A percentile compares a stretch with the other conserved stretches of the same genome.
These are phyloP conservation scores for Talaromyces adpressus DNA, from an alignment of 495 filamentous ascomycete species.

Conservation along the genomic window DNA sequence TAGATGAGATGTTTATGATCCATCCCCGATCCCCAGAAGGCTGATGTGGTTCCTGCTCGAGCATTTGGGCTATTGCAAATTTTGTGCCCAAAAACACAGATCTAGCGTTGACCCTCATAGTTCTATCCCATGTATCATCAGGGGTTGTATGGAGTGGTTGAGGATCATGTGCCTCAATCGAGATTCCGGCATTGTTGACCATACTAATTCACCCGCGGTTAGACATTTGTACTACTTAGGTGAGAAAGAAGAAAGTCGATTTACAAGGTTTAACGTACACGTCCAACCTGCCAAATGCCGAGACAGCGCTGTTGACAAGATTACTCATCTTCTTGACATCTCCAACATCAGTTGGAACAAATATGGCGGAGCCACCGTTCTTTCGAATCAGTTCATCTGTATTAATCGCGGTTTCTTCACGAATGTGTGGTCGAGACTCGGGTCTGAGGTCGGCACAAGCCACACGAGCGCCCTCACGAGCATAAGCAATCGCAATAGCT, in stretches of 20 bases:
- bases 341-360: constrained; percentile 40
- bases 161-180: constrained; percentile 15
- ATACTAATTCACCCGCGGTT: constrained; percentile 22
- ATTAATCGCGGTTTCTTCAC: constrained; percentile 21
- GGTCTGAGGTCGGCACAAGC: constrained; percentile 43
- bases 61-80: constrained; percentile 44
- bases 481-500: constrained; percentile 47
- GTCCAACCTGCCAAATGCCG: constrained; percentile 39
- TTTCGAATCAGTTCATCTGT: constrained; percentile 37
- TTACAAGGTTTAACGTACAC: constrained; percentile 23
- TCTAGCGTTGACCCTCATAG: constrained; percentile 37
- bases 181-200: constrained; percentile 49
- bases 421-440: constrained; percentile 13
- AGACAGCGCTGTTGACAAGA: constrained; percentile 29
- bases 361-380: constrained; percentile 32
- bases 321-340: constrained; percentile 27
- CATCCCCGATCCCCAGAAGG: constrained; percentile 42
- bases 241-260: too few species aligned
- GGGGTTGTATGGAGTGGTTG: constrained; percentile 29
- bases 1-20: constrained; percentile 48
- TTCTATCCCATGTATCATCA: constrained; percentile 35
- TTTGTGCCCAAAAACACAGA: constrained; percentile 46
- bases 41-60: constrained; percentile 35
- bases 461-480: constrained; percentile 51
- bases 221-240: background rate